Evolutionary conservation across 495 filamentous ascomycete species (phyloP), one percentile per base, ranked within the genome.

Genomic region (Tuber borchii): DNA sequence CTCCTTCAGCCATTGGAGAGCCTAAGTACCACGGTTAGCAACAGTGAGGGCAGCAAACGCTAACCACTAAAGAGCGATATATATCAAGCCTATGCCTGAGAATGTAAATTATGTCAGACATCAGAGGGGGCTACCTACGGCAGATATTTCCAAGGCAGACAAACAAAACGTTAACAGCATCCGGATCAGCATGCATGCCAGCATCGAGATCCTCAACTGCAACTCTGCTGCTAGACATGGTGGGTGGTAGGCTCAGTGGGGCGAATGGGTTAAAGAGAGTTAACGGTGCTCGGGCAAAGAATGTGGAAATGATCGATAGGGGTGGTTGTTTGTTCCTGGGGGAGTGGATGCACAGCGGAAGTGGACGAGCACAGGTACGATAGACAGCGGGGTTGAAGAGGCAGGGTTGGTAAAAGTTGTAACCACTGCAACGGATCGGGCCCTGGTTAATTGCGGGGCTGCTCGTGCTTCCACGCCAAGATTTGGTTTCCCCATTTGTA

Each of bases 81-180:
- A 61, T 31, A n/a, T 61, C 51, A 31, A 16, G 51, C 8, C 26
- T 14, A 31, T 61, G n/a, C 2, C 26, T 3, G 4, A 31, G 51
- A 26, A 14, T 5, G 51, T 12, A 26, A 16, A 31, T n/a, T 61
- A 16, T 0, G 51, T 2, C 10, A 0, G 12, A 61, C 12, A 17
- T 78, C 40, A 34, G 39, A 26, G 42, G 42, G 69, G 70, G 71
- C n/a, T 39, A 48, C 74, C 45, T 81, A 84, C 87, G 87, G 87
- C 95, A 99, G 82, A 97, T 97, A 84, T 99, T 99, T 79, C 95
- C 95, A 20, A 99, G 87, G 84, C 95, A 99, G 79, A 97, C 94
- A 84, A 99, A 99, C 69, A 99, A 88, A 43, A 99, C 91, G 14
- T 90, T 95, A 75, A 93, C 86, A 31, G 76, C 78, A 51, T 79